Percentiles rank a stretch among this genome's conserved stretches.
These are phyloP conservation scores for Lentinula boryana DNA, from an alignment of 768 basidiomycete species.

Conservation along the genomic window DNA sequence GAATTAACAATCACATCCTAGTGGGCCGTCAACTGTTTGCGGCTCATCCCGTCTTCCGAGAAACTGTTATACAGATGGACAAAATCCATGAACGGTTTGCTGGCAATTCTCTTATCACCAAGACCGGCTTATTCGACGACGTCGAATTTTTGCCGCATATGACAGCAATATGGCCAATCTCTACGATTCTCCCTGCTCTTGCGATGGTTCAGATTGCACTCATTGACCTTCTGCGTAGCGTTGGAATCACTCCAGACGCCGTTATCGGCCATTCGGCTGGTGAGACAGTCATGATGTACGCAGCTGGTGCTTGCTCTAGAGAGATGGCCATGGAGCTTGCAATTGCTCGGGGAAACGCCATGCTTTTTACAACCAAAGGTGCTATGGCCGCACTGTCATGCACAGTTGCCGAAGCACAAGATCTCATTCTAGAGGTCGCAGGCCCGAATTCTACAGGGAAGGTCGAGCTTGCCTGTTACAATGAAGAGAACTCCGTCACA, in stretches of 20 bases:
- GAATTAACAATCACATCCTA: conserved; percentile 8
- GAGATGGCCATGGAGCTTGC: conserved; percentile 37
- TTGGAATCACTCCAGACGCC: conserved; percentile 30
- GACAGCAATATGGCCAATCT: conserved; percentile 25
- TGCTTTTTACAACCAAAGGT: conserved; percentile 24
- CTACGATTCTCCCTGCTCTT: conserved; percentile 32
- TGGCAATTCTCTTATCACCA: conserved; percentile 29
- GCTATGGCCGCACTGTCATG: conserved; percentile 41
- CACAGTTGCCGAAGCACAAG: conserved; percentile 18
- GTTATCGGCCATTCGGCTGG: conserved; percentile 43
- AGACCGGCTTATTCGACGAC: conserved; percentile 29
- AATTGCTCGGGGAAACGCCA: conserved; percentile 31
- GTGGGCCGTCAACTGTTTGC: conserved; percentile 32
- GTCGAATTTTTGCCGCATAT: conserved; percentile 6
- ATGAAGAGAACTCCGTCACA: conserved; percentile 28
- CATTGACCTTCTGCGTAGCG: conserved; percentile 29
- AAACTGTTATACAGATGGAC: conserved; percentile 32
- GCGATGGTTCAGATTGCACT: conserved; percentile 41
- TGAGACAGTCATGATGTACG: conserved; percentile 31
- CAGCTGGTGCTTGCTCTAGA: conserved; percentile 23
- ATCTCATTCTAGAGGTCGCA: conserved; percentile 15
- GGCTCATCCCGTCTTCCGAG: conserved; percentile 27
- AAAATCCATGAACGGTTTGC: conserved; percentile 19
- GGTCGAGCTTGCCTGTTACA: conserved; percentile 30
- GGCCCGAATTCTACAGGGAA: conserved; percentile 18